Evolutionary conservation across 1,139 yeast genomes (phyloP).

Genomic region (Yamadazyma buinensis): DNA sequence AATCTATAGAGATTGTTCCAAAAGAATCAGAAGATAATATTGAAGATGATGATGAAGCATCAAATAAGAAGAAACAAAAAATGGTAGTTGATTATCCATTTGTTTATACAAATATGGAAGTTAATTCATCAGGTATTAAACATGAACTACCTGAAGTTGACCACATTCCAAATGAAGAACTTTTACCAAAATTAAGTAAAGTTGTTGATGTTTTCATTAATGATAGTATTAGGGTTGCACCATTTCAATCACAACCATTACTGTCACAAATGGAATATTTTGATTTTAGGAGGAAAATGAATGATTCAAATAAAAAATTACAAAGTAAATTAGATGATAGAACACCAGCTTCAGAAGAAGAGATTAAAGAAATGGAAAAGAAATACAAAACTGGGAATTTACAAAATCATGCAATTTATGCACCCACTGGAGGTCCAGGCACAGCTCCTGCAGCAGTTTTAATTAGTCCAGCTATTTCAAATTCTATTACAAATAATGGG

Average conservation of each 20-base stretch:
- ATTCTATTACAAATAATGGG: background rate
- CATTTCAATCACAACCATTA: constrained; percentile 51
- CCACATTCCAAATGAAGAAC: too few relatives aligned
- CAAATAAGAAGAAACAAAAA: background rate
- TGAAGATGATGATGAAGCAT: background rate
- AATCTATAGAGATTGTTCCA: background rate
- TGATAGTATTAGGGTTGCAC: constrained; percentile 47
- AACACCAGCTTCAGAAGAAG: constrained; percentile 35
- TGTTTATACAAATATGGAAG: constrained; percentile 1
- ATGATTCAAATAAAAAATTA: background rate
- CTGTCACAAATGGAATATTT: constrained; percentile 50
- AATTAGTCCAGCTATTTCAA: too few relatives aligned
- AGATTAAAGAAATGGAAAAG: constrained; percentile 35
- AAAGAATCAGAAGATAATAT: too few relatives aligned
- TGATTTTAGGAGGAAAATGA: constrained; percentile 12
- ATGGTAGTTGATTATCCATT: background rate
- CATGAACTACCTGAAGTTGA: too few relatives aligned
- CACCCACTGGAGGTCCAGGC: too few relatives aligned
- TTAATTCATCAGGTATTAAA: too few relatives aligned
- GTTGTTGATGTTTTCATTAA: constrained; percentile 51
- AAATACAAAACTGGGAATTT: constrained; percentile 18
- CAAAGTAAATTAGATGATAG: constrained; percentile 19
- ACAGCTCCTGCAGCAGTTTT: too few relatives aligned
- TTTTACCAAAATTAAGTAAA: constrained; percentile 7
- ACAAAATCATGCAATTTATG: too few relatives aligned